Base-by-base conservation (phyloP, 2,329 filamentous ascomycete genomes). In the Pyricularia grisea region DNA sequence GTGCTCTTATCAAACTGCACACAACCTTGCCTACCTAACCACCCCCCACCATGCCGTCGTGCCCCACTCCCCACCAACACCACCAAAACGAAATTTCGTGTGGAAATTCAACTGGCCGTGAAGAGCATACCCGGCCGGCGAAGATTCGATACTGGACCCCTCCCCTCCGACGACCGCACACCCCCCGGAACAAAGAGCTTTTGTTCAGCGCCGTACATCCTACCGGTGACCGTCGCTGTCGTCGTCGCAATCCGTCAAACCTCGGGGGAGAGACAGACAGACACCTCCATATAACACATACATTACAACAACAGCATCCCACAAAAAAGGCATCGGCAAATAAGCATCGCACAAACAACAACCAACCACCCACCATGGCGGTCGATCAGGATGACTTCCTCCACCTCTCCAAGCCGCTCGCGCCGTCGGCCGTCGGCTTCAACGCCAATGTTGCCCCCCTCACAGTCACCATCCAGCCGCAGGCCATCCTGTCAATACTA, bases 391-490 rank as follows among this genome's bases (percentile, higher is more conserved):
- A 94, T 80, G 91, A 92, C 73, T 98, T 97, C 85, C 89, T 98
- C 77, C 95, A 99, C 81, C 90, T 99, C 74, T 90, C 94, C 78
- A 90, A 95, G 81, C 95, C 95, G 76, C 86, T 98, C 77, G 93
- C 93, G 79, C 93, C 93, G 74, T 89, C 90, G 72, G 84, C 88
- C 70, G 85, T 93, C 75, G 92, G 91, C 78, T 88, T 92, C 77
- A 91, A 93, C 81, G 89, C 90, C 77, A 93, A 90, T 75, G 94
- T 93, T 79, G 91, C 93, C 81, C 95, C 95, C 81, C 88, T 99
- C 80, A 92, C 90, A 80, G 93, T 99, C 78, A 91, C 92, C 78
- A 92, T 99, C 80, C 95, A 97, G 81, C 94, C 95, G 77, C 94
- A 97, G 88, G 87, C 88, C 70, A 83, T 90, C 72, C 84, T 97